These are phyloP conservation scores for Daldinia sp. DNA, from an alignment of 2,329 filamentous ascomycete genomes.

Conservation along the genomic window DNA sequence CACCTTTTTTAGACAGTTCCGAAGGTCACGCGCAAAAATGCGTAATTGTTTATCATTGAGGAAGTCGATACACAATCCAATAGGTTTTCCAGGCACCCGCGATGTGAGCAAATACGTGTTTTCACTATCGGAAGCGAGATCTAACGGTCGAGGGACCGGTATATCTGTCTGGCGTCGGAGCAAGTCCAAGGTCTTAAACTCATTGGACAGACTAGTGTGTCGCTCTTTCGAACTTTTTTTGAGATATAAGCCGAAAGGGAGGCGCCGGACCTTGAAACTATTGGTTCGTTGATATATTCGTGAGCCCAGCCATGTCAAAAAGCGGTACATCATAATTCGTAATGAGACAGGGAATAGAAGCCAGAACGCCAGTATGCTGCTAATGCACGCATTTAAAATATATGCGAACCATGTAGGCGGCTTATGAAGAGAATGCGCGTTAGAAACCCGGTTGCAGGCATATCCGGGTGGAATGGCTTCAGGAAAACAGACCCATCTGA, in stretches of 20 bases:
- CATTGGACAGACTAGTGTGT: neutral
- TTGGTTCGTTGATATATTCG: neutral
- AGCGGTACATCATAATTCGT: neutral
- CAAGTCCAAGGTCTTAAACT: neutral
- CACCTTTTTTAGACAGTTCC: neutral
- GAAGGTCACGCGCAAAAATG: neutral
- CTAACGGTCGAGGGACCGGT: neutral
- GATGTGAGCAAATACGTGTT: neutral
- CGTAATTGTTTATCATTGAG: neutral
- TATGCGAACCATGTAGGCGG: neutral
- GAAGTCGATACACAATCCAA: neutral
- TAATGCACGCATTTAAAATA: neutral
- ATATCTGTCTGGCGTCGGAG: neutral
- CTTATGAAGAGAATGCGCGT: neutral
- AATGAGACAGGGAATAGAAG: neutral
- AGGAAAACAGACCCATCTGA: neutral
- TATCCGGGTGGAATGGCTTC: neutral
- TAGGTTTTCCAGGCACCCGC: neutral
- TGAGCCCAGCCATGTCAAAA: neutral
- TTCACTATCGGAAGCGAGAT: neutral
- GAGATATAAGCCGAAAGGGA: neutral
- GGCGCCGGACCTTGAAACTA: neutral
- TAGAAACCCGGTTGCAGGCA: neutral
- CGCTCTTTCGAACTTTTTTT: neutral
- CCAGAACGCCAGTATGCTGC: neutral